These are phyloP conservation scores for Phialemoniopsis sp. DNA, from an alignment of 2,329 filamentous ascomycete genomes.

Conservation along the genomic window DNA sequence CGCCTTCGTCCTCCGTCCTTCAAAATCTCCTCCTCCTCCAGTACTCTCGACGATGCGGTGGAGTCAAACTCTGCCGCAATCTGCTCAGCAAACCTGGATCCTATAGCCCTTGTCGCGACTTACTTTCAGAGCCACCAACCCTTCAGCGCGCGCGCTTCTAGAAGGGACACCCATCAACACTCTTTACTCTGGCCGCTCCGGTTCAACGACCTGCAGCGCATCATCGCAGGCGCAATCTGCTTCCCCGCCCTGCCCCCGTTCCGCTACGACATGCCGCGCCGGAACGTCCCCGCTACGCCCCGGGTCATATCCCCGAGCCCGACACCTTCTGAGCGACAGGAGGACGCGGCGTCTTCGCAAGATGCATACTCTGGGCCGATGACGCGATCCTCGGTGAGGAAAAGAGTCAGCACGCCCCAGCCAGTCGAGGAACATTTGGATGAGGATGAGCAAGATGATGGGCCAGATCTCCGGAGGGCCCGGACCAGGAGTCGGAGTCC, in stretches of 20 bases:
- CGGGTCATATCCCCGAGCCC: constrained; percentile 89
- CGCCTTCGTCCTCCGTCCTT: constrained; percentile 7
- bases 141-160: constrained; percentile 28
- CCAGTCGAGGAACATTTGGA: constrained; percentile 56
- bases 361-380: constrained; percentile 67
- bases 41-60: constrained; percentile 47
- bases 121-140: constrained; percentile 25
- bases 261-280: constrained; percentile 47
- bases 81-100: constrained; percentile 51
- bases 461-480: constrained; percentile 52
- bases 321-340: constrained; percentile 57
- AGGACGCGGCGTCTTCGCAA: constrained; percentile 44
- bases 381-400: constrained; percentile 70
- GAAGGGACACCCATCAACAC: constrained; percentile 49
- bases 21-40: constrained; percentile 3
- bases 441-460: constrained; percentile 42
- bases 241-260: constrained; percentile 58
- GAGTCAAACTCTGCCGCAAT: constrained; percentile 53
- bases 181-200: constrained; percentile 41
- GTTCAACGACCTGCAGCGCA: constrained; percentile 41
- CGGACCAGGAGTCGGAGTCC: constrained; percentile 71
- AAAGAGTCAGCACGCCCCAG: constrained; percentile 50
- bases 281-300: constrained; percentile 68
- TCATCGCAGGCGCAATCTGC: constrained; percentile 52
- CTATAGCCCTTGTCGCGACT: constrained; percentile 36